Evolutionary conservation across 345 rosid species (phyloP), one percentile per base, ranked within the genome.

Genomic region (Excoecaria agallocha): DNA sequence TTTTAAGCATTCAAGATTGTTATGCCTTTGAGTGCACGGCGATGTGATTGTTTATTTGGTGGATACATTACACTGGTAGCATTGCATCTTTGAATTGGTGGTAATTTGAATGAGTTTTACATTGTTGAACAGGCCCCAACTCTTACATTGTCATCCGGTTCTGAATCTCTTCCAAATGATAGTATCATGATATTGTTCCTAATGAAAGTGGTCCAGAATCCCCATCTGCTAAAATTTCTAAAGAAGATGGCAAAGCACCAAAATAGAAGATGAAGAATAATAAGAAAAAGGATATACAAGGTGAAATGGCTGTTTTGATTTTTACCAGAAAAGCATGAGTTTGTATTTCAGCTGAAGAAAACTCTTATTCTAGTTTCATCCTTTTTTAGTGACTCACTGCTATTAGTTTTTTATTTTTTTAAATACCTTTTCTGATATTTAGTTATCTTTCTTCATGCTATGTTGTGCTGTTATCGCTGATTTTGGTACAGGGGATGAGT

Each of bases 61-160:
- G 3, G 22, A 38, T 45, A 16, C 7, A 13, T 58, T 37, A 58
- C 62, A 22, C 3, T 22, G 12, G 9, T 38, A 22, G 3, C 37
- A 8, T 22, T 58, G 19, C 17, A 7, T 58, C 1, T 58, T 13
- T 3, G 12, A 24, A 6, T 45, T 9, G 39, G 48, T 39, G 39
- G n/a, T 51, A 50, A 54, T 55, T 49, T 38, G 50, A 16, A 51
- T 10, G 3, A 2, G 37, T 30, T 64, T 59, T 70, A 17, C 35
- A 54, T 72, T 73, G 68, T 57, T 76, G 69, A 46, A 58, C 87
- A 92, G 98, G 91, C 86, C 25, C 97, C 95, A 16, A 58, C 56
- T 56, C 13, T 81, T 52, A 48, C 91, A 9, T 74, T 91, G 58
- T 89, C 97, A 60, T 87, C 90, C 0, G 85, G 78, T 76, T 90